Conservation (phyloP, 768 basidiomycete genomes). For the Calocera cornea region DNA sequence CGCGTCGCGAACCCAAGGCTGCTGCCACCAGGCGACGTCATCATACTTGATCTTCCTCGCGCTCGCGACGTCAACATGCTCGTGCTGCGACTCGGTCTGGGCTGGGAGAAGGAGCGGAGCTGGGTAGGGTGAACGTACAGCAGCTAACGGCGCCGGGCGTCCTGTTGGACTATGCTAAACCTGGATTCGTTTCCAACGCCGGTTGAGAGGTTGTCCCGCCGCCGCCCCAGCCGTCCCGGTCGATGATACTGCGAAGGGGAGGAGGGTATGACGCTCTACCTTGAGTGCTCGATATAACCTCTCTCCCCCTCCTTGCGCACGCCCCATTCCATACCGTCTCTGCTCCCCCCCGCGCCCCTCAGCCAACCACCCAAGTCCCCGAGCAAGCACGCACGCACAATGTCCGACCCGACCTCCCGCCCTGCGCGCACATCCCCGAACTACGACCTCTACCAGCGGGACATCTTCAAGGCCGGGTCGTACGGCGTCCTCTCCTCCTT, state of each 20-base stretch:
- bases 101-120: no score
- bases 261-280: not conserved
- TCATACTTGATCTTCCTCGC: no score
- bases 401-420: slow-evolving; percentile 34
- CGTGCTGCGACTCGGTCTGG: no score
- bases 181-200: no score
- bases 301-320: not conserved
- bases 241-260: not conserved
- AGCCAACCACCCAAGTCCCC: not conserved
- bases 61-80: no score
- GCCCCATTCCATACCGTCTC: not conserved
- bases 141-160: no score
- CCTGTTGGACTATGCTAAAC: no score
- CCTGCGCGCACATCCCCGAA: slow-evolving; percentile 36
- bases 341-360: not conserved
- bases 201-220: not conserved
- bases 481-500: slow-evolving; percentile 13
- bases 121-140: no score
- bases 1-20: no score
- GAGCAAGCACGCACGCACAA: not conserved
- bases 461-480: slow-evolving; percentile 28
- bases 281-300: not conserved
- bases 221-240: not conserved
- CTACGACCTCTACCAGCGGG: slow-evolving; percentile 40
- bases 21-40: no score